Base-by-base conservation (phyloP, 495 filamentous ascomycete genomes). In the Jackrogersella minutella region DNA sequence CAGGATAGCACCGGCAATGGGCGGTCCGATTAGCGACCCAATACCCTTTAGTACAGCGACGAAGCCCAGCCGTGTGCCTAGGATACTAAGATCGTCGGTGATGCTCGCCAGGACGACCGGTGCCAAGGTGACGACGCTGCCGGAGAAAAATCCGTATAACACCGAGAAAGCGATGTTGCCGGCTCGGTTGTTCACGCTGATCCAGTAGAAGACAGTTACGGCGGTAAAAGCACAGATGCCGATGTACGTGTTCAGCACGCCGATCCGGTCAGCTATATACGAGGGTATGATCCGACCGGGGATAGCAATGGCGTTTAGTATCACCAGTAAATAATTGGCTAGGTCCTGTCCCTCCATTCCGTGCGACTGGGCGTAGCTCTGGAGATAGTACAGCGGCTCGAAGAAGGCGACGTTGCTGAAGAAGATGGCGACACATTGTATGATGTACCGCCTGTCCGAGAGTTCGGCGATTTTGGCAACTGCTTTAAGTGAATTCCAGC, bases 121-220 rank as follows among this genome's bases (percentile, higher is more conserved):
- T 7, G 28, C 30, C 16, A 52, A 10, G 24, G 49, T 34, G 10
- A 52, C 31, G 8, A 52, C 30, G 7, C 49, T 36, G 2, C 49
- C 49, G 30, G 49, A 52, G 49, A 52, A 52, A 17, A 52, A 52
- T 2, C 49, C 49, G 31, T 52, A 52, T 3, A 52, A 16, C 28
- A 36, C 49, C 4, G 49, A 52, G 17, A 52, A 52, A 11, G 31
- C 49, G 31, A 52, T 52, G 26, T 34, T 52, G 16, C 44, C 44
- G 7, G 44, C 44, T n/a, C 44, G 44, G 26, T 31, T 49, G 26
- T 49, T 31, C 44, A 49, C 44, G n/a, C 44, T 49, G 13, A 49
- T 49, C 44, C 44, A 49, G n/a, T 49, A 49, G 26, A 49, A 49
- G 24, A 49, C 44, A n/a, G 24, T 49, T 10, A 49, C 44, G 14